phyloP scores from a whole-genome alignment of 225 moss, liverwort and hornwort species.

The Antitrichia curtipendula region DNA sequence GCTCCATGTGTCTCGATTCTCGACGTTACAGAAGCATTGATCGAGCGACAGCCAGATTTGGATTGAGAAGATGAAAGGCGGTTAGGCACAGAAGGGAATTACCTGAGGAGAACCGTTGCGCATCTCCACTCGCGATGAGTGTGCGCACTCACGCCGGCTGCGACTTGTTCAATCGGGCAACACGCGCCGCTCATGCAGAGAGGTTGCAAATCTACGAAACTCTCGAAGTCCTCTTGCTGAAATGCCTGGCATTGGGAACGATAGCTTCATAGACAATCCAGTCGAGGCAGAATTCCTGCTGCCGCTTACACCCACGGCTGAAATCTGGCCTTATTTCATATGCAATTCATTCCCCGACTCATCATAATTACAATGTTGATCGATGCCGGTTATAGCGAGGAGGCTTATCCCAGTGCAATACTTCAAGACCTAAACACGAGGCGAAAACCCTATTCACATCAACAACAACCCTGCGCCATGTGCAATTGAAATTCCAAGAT shows the following conservation, averaged over 20 bases:
- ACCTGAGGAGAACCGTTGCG: conserved; percentile 10
- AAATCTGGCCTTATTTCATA: background rate
- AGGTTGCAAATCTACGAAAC: background rate
- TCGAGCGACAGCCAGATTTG: background rate
- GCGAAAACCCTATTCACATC: background rate
- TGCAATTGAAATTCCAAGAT: background rate
- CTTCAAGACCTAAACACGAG: background rate
- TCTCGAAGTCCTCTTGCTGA: background rate
- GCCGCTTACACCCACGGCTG: background rate
- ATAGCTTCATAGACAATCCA: background rate
- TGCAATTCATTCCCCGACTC: background rate
- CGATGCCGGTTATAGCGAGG: background rate
- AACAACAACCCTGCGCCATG: background rate
- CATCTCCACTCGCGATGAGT: conserved; percentile 1
- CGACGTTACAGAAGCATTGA: background rate
- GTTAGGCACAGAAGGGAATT: background rate
- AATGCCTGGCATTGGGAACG: background rate
- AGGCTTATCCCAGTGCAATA: background rate
- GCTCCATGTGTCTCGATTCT: background rate
- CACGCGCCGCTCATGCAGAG: background rate
- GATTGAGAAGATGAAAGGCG: background rate
- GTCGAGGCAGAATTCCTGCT: background rate
- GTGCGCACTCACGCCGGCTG: background rate
- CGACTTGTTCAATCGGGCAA: background rate
- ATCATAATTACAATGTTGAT: background rate